Evolutionary conservation across 495 filamentous ascomycete genomes (phyloP).

Genomic region (Parathielavia hyrcaniae): DNA sequence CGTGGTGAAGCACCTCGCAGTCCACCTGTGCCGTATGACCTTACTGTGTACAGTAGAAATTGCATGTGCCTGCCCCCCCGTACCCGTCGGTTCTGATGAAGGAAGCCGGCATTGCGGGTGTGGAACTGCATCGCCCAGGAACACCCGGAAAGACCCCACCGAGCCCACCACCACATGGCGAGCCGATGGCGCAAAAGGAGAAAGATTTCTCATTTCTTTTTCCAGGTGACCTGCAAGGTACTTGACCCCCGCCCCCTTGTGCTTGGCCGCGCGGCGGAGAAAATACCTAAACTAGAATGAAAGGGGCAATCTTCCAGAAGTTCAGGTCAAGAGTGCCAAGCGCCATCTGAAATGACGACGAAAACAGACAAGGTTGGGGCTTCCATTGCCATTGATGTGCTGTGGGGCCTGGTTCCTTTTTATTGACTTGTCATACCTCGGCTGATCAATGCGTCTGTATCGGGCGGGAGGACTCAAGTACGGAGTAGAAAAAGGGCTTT

Average conservation of each 20-base stretch:
- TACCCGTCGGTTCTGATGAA: too few species aligned
- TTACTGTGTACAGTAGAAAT: too few species aligned
- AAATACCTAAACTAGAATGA: constrained; percentile 10
- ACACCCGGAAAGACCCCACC: not conserved
- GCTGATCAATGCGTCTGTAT: not conserved
- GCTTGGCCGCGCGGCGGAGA: constrained; percentile 1
- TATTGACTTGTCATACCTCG: not conserved
- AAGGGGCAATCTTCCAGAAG: constrained; percentile 25
- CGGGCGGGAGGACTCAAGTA: too few species aligned
- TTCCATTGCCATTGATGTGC: not conserved
- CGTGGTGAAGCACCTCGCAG: too few species aligned
- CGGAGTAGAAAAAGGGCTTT: too few species aligned
- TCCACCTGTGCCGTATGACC: too few species aligned
- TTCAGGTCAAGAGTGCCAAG: not conserved
- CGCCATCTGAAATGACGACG: not conserved
- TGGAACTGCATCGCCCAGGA: not conserved
- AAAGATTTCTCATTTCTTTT: constrained; percentile 8
- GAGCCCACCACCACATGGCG: not conserved
- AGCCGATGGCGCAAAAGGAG: not conserved
- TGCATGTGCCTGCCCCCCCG: too few species aligned
- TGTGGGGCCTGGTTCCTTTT: not conserved
- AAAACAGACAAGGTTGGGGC: too few species aligned
- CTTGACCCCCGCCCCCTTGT: not conserved
- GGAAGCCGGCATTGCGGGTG: too few species aligned
- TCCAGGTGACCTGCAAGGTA: constrained; percentile 7